Percentiles rank a stretch among this genome's conserved stretches.
These are phyloP conservation scores for Exophiala lecanii-corni DNA, from an alignment of 2,329 filamentous ascomycete species.

Conservation along the genomic window DNA sequence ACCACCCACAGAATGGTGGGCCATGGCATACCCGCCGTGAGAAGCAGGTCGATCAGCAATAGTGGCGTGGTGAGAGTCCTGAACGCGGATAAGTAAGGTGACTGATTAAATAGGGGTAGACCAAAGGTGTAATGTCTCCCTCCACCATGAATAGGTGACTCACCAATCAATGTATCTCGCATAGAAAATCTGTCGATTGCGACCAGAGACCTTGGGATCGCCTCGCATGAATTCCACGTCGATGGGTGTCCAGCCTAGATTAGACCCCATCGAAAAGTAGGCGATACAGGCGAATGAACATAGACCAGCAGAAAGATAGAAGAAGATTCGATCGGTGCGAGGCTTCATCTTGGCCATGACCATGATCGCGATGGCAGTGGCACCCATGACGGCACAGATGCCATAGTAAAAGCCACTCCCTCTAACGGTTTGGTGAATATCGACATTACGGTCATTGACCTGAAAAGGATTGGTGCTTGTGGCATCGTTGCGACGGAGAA, in stretches of 20 bases:
- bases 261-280: slow-evolving; percentile 64
- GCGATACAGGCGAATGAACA: slow-evolving; percentile 43
- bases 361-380: slow-evolving; percentile 8
- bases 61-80: slow-evolving; percentile 55
- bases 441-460: slow-evolving; percentile 6
- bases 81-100: too few relatives aligned
- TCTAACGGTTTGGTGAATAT: slow-evolving; percentile 16
- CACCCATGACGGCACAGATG: slow-evolving; percentile 13
- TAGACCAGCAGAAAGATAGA: slow-evolving; percentile 14
- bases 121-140: neutral
- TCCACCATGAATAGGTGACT: neutral
- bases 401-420: slow-evolving; percentile 16
- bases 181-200: slow-evolving; percentile 60
- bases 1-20: slow-evolving; percentile 59
- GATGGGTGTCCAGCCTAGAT: slow-evolving; percentile 59
- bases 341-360: slow-evolving; percentile 3
- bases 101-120: neutral
- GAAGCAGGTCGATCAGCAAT: slow-evolving; percentile 56
- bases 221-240: slow-evolving; percentile 52
- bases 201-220: slow-evolving; percentile 42
- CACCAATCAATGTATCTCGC: slow-evolving; percentile 61
- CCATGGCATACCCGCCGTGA: slow-evolving; percentile 64
- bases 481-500: slow-evolving; percentile 7
- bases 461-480: slow-evolving; percentile 3
- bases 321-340: slow-evolving; percentile 9